Base-by-base conservation (phyloP, 2,329 filamentous ascomycete species). In the Exophiala calicioides region DNA sequence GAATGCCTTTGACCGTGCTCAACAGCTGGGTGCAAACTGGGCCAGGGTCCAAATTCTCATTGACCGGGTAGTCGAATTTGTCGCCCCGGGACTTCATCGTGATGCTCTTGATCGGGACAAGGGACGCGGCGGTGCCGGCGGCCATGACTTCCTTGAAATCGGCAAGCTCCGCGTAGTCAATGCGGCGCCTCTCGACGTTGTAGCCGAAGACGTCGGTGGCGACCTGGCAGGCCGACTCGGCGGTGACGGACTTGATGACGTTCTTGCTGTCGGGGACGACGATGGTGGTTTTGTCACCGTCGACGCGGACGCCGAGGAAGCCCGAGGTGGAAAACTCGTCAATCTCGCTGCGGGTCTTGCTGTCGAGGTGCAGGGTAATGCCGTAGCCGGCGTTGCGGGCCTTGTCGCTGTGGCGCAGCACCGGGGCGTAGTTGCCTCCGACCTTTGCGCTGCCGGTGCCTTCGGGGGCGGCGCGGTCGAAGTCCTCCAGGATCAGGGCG, bases 261-360 rank as follows among this genome's bases (percentile, higher is more conserved):
- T 84, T 90, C 62, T 82, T 84, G 61, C 86, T 91, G 67, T 94
- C 86, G 0, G 91, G 90, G n/a, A 93, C 84, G 4, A 93, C 83
- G 2, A 97, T 73, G 5, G 86, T 91, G 9, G 55, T 55, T 5
- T 55, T 53, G 20, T 62, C 75, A 3, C 76, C 79, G 32, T 82
- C 73, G 44, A 77, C 77, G 57, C 79, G 75, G 4, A 88, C 85
- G 3, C 90, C 93, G 55, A 97, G 86, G 67, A 98, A 97, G 1
- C 89, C 91, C 54, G 85, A 90, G 0, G 93, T 97, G 58, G 86
- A 93, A 65, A 97, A 98, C 76, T 98, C 91, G 62, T 98, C 91
- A 53, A 98, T 81, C 66, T 94, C 89, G 50, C 81, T 85, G 59
- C 90, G 80, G 7, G 81, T 87, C 62, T 84, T 83, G 66, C 87